Evolutionary conservation across 2,329 filamentous ascomycete genomes (phyloP).

Genomic region (Lasiodiplodia sp.): DNA sequence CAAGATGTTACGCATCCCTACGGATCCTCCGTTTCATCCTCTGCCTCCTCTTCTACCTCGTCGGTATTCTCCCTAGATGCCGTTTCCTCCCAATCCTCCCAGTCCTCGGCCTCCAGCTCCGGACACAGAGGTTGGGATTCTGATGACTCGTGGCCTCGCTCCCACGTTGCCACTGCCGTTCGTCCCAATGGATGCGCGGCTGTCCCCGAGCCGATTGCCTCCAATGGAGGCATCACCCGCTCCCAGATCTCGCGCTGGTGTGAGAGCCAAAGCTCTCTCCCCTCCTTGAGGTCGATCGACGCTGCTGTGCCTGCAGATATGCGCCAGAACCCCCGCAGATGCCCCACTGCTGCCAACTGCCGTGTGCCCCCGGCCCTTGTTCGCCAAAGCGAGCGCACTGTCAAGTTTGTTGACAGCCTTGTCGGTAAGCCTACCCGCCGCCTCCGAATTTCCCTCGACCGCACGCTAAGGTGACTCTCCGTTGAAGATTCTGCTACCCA

Average conservation of each 20-base stretch:
- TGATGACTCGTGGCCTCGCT: conserved; percentile 44
- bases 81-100: conserved; percentile 63
- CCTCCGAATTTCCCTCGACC: conserved; percentile 30
- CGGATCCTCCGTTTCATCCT: conserved; percentile 74
- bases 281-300: conserved; percentile 44
- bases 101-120: conserved; percentile 67
- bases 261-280: conserved; percentile 39
- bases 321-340: conserved; percentile 68
- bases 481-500: conserved; percentile 92
- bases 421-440: conserved; percentile 76
- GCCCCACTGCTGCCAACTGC: conserved; percentile 62
- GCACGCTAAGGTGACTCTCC: conserved; percentile 35
- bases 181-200: conserved; percentile 38
- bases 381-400: conserved; percentile 89
- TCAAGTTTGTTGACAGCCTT: conserved; percentile 94
- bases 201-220: conserved; percentile 39
- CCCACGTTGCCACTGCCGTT: conserved; percentile 36
- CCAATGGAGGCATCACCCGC: conserved; percentile 35
- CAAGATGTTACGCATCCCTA: conserved; percentile 62
- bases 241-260: conserved; percentile 48
- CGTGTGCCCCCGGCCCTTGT: conserved; percentile 77
- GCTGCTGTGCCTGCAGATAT: conserved; percentile 65
- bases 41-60: conserved; percentile 76
- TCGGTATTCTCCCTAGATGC: conserved; percentile 78
- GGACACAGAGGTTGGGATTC: conserved; percentile 60